Evolutionary conservation across 176 grass and related monocot genomes (phyloP), one percentile per base, ranked within the genome.

Genomic region (Calamus simplicifolius): DNA sequence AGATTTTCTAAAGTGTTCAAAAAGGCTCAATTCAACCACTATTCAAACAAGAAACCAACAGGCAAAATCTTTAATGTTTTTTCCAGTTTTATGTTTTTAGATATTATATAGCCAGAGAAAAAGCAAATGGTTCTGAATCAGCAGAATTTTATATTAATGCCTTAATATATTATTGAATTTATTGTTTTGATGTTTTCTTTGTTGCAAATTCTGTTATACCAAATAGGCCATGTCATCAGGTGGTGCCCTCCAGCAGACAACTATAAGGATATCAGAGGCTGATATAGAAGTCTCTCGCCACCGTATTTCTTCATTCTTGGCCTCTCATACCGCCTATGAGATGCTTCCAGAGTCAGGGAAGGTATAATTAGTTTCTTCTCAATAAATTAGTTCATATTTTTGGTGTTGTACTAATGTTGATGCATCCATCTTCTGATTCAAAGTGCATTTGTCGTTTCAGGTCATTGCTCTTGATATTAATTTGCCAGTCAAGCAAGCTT

Each of bases 271-370:
- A 27, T 51, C 62, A 49, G 62, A 64, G 19, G 48, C 48, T 64
- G 62, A 64, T 64, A 51, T 64, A 50, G 62, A 25, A n/a, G 17
- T 27, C 15, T 64, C 48, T 64, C 48, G 48, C 17, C 48, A 51
- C 18, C 18, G 13, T 19, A 50, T 64, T 64, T 64, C 21, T 51
- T 43, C 49, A 64, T 27, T 64, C 19, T 50, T 64, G 48, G 50
- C 62, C 25, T 27, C 48, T 12, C 48, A 4, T 51, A 51, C 48
- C 51, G 48, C 48, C 27, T 64, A 64, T 51, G 48, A 64, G 7
- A 27, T 64, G 48, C 62, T 64, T 51, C 62, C 62, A 48, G 62
- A 64, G 49, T 64, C 62, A 51, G 62, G 62, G 26, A 64, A 64
- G 62, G 62, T 64, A 51, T 16, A 64, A 23, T n/a, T 27, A 50